Evolutionary conservation across 441 rosid genomes (phyloP), one percentile per base, ranked within the genome.

Genomic region (Euphorbia celastroides): DNA sequence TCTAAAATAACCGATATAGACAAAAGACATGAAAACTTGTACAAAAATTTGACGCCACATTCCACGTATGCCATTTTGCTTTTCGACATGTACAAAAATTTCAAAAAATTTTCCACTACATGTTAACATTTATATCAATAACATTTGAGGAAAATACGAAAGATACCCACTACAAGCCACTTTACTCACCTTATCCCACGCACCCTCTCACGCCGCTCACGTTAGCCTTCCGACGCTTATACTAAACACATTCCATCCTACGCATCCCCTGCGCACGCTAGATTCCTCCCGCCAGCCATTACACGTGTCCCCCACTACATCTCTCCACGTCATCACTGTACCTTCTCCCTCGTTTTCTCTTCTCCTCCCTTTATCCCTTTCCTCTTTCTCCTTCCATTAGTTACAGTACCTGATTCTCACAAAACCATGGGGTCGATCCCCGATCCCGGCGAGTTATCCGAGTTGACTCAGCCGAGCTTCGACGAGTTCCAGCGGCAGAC

Each of bases 401-500:
- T 65, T 64, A 65, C 67, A 42, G 42, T 57, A n/a, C 4, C 54
- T 31, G 48, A 60, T 57, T 23, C 19, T 66, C 16, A 66, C 62
- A 44, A 36, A n/a, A 68, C 70, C 79, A 93, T 93, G 99, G 99
- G 92, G 90, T 88, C 97, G 75, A 81, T 75, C 87, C 85, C 92
- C 96, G 92, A 93, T 91, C 96, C 96, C 1, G 97, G 93, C 79
- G 96, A 82, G 86, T 80, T 82, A 71, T 78, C 88, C 13, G 90
- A 84, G 86, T 77, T 79, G 75, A 68, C 89, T 79, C 95, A 71
- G 77, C 90, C 95, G 73, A 84, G 88, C 68, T 93, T 93, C 79
- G 99, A 91, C 57, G 97, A 93, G 75, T 93, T 93, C 81, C 92
- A 89, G 84, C 82, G 89, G 36, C 99, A 93, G 66, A 74, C 96